Evolutionary conservation across 108 stramenopile species (phyloP).

Genomic region (Skeletonema grethae): DNA sequence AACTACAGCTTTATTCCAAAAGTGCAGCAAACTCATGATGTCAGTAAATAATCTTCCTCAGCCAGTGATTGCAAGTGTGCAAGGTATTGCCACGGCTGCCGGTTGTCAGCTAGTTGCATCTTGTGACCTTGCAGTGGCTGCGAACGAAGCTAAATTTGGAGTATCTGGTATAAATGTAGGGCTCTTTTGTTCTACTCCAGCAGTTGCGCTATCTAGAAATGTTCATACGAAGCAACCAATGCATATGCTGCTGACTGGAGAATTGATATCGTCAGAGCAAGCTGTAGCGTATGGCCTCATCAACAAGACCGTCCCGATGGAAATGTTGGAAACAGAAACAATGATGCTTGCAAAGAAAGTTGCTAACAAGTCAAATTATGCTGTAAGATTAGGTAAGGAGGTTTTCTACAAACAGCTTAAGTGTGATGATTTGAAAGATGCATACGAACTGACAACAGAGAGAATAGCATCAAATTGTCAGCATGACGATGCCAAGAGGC

Average conservation of each 20-base stretch:
- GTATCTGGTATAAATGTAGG: conserved; percentile 78
- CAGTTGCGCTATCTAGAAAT: conserved; percentile 61
- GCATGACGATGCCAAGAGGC: conserved; percentile 53
- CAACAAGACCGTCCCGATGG: conserved; percentile 38
- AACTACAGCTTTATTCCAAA: conserved; percentile 44
- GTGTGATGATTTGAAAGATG: conserved; percentile 39
- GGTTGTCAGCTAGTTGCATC: conserved; percentile 85
- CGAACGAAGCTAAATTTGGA: conserved; percentile 52
- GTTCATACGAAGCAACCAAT: conserved; percentile 67
- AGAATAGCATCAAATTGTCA: conserved; percentile 63
- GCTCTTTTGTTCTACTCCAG: conserved; percentile 79
- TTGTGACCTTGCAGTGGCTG: conserved; percentile 69
- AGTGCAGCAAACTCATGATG: conserved; percentile 67
- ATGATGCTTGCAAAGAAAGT: conserved; percentile 47
- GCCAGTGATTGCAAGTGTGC: conserved; percentile 68
- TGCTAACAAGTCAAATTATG: conserved; percentile 52
- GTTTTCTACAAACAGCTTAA: conserved; percentile 60
- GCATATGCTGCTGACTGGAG: conserved; percentile 81
- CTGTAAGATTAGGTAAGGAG: conserved; percentile 60
- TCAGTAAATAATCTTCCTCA: conserved; percentile 48
- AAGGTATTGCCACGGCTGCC: conserved; percentile 80
- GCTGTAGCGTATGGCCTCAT: conserved; percentile 61
- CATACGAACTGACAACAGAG: conserved; percentile 61
- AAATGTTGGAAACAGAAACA: conserved; percentile 36
- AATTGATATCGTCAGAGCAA: conserved; percentile 58